Evolutionary conservation across 345 rosid genomes (phyloP), one percentile per base, ranked within the genome.

Genomic region (Diplotaxis tenuifolia): DNA sequence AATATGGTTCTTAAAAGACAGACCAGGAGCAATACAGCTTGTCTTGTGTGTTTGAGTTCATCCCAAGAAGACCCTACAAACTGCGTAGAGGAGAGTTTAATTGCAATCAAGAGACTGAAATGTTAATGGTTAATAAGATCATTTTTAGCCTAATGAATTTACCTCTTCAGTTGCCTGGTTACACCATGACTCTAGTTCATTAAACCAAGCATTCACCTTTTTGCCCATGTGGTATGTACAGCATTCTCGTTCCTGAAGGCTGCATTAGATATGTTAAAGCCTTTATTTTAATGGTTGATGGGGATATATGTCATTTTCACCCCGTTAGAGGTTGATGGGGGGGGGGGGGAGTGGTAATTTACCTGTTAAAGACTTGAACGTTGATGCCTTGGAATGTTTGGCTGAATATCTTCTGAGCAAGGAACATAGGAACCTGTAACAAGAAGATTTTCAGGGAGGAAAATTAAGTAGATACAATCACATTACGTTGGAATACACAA

Each of bases 171-270:
- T 86, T 32, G 84, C 89, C 73, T 84, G 70, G 67, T 74, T 75
- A 72, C 98, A 90, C 99, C 99, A 95, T 45, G 76, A 75, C 82
- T 90, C 99, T 64, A 92, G 71, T 74, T 86, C 88, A 57, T 84
- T 89, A 70, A 95, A 80, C 71, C 96, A 92, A 20, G 85, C 68
- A 75, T 95, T 87, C 75, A 90, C 88, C 71, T 92, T 87, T 78
- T 92, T 92, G 18, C 98, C 98, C 54, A 87, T 90, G 81, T 85
- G 83, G 72, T 86, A 84, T 71, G 98, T 86, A 77, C 99, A 95
- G 77, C 89, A 92, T 81, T 90, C 99, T 38, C 75, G 89, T 65
- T 82, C 90, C 50, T 92, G 86, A 83, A 95, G 88, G 79, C 99
- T 92, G 82, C 75, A 78, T 16, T 42, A 25, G 22, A 22, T 50